phyloP scores from a whole-genome alignment of 2,329 filamentous ascomycete genomes.

The Fusarium sp. region DNA sequence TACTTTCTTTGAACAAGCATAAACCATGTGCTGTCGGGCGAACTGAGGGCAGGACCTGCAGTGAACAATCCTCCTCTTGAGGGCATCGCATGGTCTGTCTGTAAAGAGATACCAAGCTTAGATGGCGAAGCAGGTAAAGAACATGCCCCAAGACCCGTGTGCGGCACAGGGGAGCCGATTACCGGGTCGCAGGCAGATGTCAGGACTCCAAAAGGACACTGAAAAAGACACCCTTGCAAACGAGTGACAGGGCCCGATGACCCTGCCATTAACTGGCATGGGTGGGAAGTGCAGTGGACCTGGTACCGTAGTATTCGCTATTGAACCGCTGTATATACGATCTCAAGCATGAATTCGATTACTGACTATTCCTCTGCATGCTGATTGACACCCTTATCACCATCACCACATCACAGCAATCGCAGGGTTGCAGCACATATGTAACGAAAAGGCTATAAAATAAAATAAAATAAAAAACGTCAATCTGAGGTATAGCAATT shows the following conservation, averaged over 20 bases:
- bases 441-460: background rate
- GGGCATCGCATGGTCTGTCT: background rate
- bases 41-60: conserved; percentile 12
- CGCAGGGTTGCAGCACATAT: conserved; percentile 2
- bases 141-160: background rate
- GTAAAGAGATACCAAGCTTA: background rate
- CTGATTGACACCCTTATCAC: background rate
- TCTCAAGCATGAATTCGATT: no score
- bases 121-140: background rate
- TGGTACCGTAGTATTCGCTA: background rate
- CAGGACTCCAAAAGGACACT: background rate
- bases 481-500: conserved; percentile 1
- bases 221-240: conserved; percentile 3
- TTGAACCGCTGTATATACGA: no score
- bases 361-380: no score
- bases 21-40: conserved; percentile 19
- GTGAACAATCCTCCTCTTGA: conserved; percentile 12
- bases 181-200: background rate
- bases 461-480: background rate
- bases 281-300: conserved; percentile 5
- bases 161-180: no score
- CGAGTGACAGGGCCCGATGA: background rate
- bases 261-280: conserved; percentile 17
- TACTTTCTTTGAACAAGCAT: background rate
- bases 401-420: background rate